These are phyloP conservation scores for Fusarium sp. DNA, from an alignment of 2,329 filamentous ascomycete genomes.

Conservation along the genomic window DNA sequence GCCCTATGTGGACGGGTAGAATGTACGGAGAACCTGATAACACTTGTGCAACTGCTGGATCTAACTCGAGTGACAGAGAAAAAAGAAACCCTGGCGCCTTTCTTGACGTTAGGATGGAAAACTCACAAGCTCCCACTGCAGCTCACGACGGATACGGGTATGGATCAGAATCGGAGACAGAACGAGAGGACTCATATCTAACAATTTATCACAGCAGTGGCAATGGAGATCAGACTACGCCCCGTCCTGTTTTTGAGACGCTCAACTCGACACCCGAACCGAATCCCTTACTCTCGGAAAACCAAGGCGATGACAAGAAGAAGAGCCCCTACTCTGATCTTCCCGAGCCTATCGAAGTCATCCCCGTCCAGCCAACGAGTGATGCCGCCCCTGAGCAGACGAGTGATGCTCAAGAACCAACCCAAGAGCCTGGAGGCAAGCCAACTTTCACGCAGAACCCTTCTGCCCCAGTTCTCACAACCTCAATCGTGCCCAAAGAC, in stretches of 20 bases:
- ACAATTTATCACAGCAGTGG: constrained; percentile 20
- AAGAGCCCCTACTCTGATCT: constrained; percentile 8
- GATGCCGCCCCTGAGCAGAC: background rate
- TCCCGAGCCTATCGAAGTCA: constrained; percentile 25
- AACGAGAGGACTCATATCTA: constrained; percentile 1
- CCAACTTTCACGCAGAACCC: constrained; percentile 29
- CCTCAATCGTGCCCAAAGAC: constrained; percentile 31
- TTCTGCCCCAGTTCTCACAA: constrained; percentile 26
- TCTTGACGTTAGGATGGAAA: constrained; percentile 20
- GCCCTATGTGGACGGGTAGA: constrained; percentile 47
- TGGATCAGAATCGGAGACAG: background rate
- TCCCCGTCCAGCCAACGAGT: constrained; percentile 24
- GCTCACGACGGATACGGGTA: constrained; percentile 34
- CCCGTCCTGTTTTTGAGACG: constrained; percentile 40
- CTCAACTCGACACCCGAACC: constrained; percentile 33
- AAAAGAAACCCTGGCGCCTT: constrained; percentile 34
- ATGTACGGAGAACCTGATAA: constrained; percentile 37
- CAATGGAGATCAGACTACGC: constrained; percentile 30
- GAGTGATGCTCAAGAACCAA: constrained; percentile 10
- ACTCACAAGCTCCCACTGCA: constrained; percentile 21
- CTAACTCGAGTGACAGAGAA: constrained; percentile 29
- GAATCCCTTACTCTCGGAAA: constrained; percentile 23
- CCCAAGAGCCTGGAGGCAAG: constrained; percentile 10
- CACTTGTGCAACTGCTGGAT: background rate
- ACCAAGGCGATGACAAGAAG: background rate